Percentiles rank a stretch among this genome's conserved stretches.
phyloP scores from a whole-genome alignment of 768 basidiomycete genomes.

The Tephrocybe sp. region DNA sequence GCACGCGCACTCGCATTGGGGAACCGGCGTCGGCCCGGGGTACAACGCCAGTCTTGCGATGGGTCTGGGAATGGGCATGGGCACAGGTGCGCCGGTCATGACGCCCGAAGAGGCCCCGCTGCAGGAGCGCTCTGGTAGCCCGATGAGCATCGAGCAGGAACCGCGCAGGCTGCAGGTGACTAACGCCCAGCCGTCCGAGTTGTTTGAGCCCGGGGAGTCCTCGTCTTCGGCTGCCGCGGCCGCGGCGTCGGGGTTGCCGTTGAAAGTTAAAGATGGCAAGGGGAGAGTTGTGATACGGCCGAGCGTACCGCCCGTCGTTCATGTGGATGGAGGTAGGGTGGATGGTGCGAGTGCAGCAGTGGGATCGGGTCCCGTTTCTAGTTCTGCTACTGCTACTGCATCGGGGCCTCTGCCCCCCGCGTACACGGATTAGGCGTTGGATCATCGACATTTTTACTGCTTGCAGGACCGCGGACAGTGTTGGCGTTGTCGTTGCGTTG shows the following conservation, averaged over 20 bases:
- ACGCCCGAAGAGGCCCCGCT: conserved; percentile 12
- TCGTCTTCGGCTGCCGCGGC: conserved; percentile 16
- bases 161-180: conserved; percentile 35
- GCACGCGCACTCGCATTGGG: conserved; percentile 14
- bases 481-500: background rate
- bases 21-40: conserved; percentile 12
- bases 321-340: conserved; percentile 37
- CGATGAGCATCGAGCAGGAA: conserved; percentile 39
- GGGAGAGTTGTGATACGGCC: conserved; percentile 20
- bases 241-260: conserved; percentile 3
- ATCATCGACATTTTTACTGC: no score
- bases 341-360: conserved; percentile 25
- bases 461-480: no score
- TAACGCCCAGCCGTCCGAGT: conserved; percentile 25
- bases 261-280: conserved; percentile 14
- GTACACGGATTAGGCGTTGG: conserved; percentile 8
- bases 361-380: background rate
- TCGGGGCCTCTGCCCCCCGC: conserved; percentile 14
- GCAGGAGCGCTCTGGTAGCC: conserved; percentile 34
- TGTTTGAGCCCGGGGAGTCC: conserved; percentile 6
- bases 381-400: background rate
- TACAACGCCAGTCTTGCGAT: conserved; percentile 19
- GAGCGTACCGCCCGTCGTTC: conserved; percentile 31
- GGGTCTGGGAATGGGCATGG: conserved; percentile 12
- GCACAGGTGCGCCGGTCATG: conserved; percentile 4